These are phyloP conservation scores for Dunaliella primolecta DNA, from an alignment of 139 green algal genomes.

Conservation along the genomic window DNA sequence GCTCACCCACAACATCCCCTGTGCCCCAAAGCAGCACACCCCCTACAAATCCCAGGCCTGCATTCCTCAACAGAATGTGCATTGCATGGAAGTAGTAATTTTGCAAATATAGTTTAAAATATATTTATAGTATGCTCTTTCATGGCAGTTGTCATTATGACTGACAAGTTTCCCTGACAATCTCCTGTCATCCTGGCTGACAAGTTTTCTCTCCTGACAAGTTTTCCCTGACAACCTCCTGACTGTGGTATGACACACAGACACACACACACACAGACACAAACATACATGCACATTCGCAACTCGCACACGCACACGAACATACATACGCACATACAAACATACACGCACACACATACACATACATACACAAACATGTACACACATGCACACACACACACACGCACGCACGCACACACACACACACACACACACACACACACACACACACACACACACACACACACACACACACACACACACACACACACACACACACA, in stretches of 20 bases:
- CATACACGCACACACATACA: conserved; percentile 8
- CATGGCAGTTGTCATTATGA: background rate
- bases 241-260: background rate
- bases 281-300: background rate
- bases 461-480: background rate
- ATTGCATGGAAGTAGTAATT: background rate
- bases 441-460: background rate
- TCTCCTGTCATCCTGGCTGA: background rate
- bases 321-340: conserved; percentile 7
- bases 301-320: background rate
- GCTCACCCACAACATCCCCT: conserved; percentile 12
- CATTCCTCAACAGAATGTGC: background rate
- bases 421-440: too few relatives aligned
- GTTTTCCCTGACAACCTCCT: background rate
- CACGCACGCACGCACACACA: too few relatives aligned
- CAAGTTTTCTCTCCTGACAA: background rate
- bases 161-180: too few relatives aligned
- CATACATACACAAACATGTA: background rate
- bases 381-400: too few relatives aligned
- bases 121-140: too few relatives aligned
- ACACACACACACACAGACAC: background rate
- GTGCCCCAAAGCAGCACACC: conserved; percentile 16
- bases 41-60: conserved; percentile 4
- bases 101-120: too few relatives aligned
- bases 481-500: conserved; percentile 1